Percentiles rank a stretch among this genome's conserved stretches.
Conservation (phyloP, 228 moss, liverwort and hornwort genomes). For the Sphagnum magellanicum region DNA sequence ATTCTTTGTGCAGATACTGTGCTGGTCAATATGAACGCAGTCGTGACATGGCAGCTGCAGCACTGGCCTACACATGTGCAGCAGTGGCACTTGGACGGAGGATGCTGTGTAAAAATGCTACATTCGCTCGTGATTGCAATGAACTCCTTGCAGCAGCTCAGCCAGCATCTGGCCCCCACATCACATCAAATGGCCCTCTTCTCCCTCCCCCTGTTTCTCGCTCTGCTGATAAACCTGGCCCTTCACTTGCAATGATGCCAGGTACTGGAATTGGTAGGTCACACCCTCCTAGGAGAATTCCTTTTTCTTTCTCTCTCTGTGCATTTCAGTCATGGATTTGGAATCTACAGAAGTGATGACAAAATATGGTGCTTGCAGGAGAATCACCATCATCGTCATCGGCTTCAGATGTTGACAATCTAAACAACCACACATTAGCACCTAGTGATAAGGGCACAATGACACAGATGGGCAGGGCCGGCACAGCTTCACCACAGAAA, state of each 20-base stretch:
- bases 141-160: slow-evolving; percentile 64
- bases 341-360: neutral
- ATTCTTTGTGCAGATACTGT: slow-evolving; percentile 55
- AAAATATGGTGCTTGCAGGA: slow-evolving; percentile 39
- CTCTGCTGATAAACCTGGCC: slow-evolving; percentile 20
- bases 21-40: slow-evolving; percentile 68
- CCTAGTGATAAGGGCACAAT: slow-evolving; percentile 45
- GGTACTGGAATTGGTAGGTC: slow-evolving; percentile 18
- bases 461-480: slow-evolving; percentile 43
- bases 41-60: slow-evolving; percentile 75
- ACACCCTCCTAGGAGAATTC: neutral
- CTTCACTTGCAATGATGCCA: slow-evolving; percentile 19
- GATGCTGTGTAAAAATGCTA: slow-evolving; percentile 49
- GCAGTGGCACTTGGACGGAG: slow-evolving; percentile 80
- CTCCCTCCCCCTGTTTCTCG: slow-evolving; percentile 32
- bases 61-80: slow-evolving; percentile 88
- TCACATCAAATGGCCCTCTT: slow-evolving; percentile 40
- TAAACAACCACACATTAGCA: slow-evolving; percentile 64
- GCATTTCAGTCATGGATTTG: no score
- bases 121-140: slow-evolving; percentile 59
- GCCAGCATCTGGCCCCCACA: slow-evolving; percentile 32
- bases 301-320: no score
- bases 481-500: slow-evolving; percentile 42
- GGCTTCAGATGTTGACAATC: slow-evolving; percentile 75
- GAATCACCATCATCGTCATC: slow-evolving; percentile 98